Percentiles rank a stretch among this genome's conserved stretches.
Evolutionary conservation across 2,329 filamentous ascomycete genomes (phyloP).

Genomic region (Calcarisporium arbuscula): DNA sequence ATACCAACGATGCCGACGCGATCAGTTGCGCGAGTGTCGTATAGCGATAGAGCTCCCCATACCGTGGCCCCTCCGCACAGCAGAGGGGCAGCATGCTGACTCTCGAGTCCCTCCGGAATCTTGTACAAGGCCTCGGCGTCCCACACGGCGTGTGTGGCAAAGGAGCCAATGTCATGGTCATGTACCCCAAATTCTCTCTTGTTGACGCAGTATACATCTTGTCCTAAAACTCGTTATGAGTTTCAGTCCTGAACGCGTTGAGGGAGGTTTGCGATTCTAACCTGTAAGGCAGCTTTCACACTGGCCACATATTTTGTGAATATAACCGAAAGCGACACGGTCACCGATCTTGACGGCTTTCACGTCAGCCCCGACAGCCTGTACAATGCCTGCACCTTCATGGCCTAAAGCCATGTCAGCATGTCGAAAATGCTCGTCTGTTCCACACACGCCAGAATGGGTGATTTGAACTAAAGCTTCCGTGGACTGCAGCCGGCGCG

Average conservation of each 20-base stretch:
- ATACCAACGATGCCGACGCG: slow-evolving; percentile 66
- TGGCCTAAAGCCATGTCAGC: slow-evolving; percentile 25
- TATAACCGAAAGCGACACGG: slow-evolving; percentile 31
- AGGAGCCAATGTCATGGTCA: slow-evolving; percentile 37
- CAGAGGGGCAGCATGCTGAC: slow-evolving; percentile 62
- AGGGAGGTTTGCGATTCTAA: no score
- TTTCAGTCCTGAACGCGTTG: slow-evolving; percentile 27
- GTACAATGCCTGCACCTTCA: slow-evolving; percentile 33
- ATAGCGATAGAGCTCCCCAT: slow-evolving; percentile 65
- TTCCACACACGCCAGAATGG: slow-evolving; percentile 14
- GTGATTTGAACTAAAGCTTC: slow-evolving; percentile 10
- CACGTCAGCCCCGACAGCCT: slow-evolving; percentile 26
- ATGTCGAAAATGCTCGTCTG: slow-evolving; percentile 10
- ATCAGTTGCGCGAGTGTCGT: slow-evolving; percentile 65
- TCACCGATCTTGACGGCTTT: slow-evolving; percentile 27
- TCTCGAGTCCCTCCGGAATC: slow-evolving; percentile 63
- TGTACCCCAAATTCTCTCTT: slow-evolving; percentile 25
- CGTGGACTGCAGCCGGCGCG: slow-evolving; percentile 1
- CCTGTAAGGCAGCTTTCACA: slow-evolving; percentile 35
- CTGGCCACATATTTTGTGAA: slow-evolving; percentile 24
- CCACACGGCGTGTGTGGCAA: slow-evolving; percentile 36
- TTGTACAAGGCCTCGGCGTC: slow-evolving; percentile 21
- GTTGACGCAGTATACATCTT: slow-evolving; percentile 28
- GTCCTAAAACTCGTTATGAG: no score
- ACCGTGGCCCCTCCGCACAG: slow-evolving; percentile 74